Evolutionary conservation across 108 stramenopile genomes (phyloP), one percentile per base, ranked within the genome.

Genomic region (Cyclotella cryptica): DNA sequence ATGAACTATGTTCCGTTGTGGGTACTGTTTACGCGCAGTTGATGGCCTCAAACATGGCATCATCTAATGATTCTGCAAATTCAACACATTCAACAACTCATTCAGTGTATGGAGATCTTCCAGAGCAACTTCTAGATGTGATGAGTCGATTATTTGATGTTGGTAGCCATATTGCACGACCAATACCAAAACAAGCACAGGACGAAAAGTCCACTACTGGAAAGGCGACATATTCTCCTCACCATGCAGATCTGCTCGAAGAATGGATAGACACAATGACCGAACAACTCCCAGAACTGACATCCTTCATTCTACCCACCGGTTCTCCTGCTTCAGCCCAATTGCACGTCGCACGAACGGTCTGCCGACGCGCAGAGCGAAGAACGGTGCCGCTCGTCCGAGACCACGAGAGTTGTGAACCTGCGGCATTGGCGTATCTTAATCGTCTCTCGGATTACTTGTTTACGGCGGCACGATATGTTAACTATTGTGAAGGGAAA

Each of bases 321-420:
- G 93, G 93, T 0, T 68, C 87, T 27, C 60, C 70, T 22, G 78
- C 88, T 0, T 84, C 90, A 0, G 85, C 92, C 11, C 84, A 89
- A 51, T 64, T 90, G 12, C 96, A 96, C 74, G 90, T 93, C 11
- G 89, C 90, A 3, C 61, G 96, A 10, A 92, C 89, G 12, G 93
- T 96, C 6, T 94, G 93, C 81, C 89, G 96, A 41, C 85, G 96
- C 22, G 92, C 96, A 43, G 96, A 96, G 76, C 85, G 96, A 51
- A 63, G 85, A 14, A 70, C 89, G 73, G 79, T 89, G 29, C 79
- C 83, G 1, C 58, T 90, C 27, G 86, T 88, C 5, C 66, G 77
- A 46, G 61, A 81, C 21, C 71, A 71, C 21, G 78, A 58, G 44
- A 74, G 79, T 4, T 90, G 86, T 61, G 92, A 95, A 75, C 90